These are phyloP conservation scores for Chrysoporthe austroafricana DNA, from an alignment of 2,329 filamentous ascomycete species.

Conservation along the genomic window DNA sequence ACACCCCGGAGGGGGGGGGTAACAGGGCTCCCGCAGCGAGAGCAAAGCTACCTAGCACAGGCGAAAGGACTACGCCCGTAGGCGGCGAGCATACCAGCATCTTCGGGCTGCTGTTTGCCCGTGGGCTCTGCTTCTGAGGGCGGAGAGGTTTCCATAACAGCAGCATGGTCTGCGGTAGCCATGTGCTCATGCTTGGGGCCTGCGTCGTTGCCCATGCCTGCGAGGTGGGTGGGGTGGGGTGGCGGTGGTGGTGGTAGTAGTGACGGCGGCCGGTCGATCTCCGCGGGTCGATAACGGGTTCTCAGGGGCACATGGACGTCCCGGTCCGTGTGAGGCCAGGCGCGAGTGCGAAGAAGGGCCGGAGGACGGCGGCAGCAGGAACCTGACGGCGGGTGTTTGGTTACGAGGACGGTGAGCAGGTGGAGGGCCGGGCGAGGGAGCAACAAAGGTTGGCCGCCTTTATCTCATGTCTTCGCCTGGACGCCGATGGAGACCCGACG, in stretches of 20 bases:
- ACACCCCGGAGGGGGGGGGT: not conserved
- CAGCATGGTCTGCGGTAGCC: slow-evolving; percentile 14
- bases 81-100: slow-evolving; percentile 29
- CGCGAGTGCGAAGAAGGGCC: not conserved
- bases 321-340: not conserved
- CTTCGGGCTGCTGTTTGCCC: slow-evolving; percentile 25
- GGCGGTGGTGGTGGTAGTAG: not conserved
- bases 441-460: not conserved
- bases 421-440: not conserved
- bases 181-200: slow-evolving; percentile 27
- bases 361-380: not conserved
- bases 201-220: slow-evolving; percentile 28
- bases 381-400: not conserved
- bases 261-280: not conserved
- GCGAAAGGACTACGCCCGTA: not conserved
- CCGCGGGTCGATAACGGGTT: not conserved
- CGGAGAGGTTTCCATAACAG: slow-evolving; percentile 21
- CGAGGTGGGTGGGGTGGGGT: not conserved
- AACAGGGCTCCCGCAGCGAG: not conserved
- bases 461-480: slow-evolving; percentile 5
- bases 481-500: not conserved
- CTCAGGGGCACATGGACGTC: not conserved
- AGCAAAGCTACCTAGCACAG: not conserved
- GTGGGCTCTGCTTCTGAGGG: slow-evolving; percentile 22
- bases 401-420: not conserved